These are phyloP conservation scores for Raffaelea deltoideospora DNA, from an alignment of 2,329 filamentous ascomycete genomes.

Conservation along the genomic window DNA sequence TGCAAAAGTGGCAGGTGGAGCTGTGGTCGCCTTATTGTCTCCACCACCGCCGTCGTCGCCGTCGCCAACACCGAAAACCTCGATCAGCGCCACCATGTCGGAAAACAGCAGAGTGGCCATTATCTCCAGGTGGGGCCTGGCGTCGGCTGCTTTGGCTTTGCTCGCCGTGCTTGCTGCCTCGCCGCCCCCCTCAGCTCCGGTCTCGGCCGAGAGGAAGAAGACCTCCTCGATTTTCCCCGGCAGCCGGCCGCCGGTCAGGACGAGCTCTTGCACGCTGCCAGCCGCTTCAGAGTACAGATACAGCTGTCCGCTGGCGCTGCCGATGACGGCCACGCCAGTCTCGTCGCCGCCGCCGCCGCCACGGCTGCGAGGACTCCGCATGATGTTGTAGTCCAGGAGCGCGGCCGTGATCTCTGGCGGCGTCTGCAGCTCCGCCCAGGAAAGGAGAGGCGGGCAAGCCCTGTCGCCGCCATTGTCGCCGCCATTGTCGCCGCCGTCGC, in stretches of 20 bases:
- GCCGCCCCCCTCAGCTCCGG: not conserved
- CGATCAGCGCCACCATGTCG: too few species aligned
- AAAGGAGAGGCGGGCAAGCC: too few species aligned
- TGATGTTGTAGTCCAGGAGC: slow-evolving; percentile 30
- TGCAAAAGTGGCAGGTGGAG: too few species aligned
- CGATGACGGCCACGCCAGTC: slow-evolving; percentile 27
- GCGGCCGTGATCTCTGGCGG: slow-evolving; percentile 20
- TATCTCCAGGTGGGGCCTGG: too few species aligned
- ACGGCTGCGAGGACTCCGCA: slow-evolving; percentile 18
- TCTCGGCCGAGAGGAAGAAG: slow-evolving; percentile 21
- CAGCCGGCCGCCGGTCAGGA: slow-evolving; percentile 23
- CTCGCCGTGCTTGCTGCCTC: too few species aligned
- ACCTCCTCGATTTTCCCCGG: slow-evolving; percentile 36
- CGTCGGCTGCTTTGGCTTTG: too few species aligned
- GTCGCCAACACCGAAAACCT: too few species aligned
- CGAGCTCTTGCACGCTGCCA: slow-evolving; percentile 2
- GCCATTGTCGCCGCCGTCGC: not conserved
- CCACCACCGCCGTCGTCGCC: too few species aligned
- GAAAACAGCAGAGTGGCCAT: too few species aligned
- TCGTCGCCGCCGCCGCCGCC: slow-evolving; percentile 11
- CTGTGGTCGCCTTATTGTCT: too few species aligned
- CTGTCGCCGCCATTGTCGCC: too few species aligned
- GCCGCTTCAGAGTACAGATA: slow-evolving; percentile 25
- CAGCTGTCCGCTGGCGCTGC: slow-evolving; percentile 31
- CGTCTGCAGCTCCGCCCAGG: slow-evolving; percentile 26